phyloP scores from a whole-genome alignment of 495 filamentous ascomycete species.

The Penicillium ochrochloron region DNA sequence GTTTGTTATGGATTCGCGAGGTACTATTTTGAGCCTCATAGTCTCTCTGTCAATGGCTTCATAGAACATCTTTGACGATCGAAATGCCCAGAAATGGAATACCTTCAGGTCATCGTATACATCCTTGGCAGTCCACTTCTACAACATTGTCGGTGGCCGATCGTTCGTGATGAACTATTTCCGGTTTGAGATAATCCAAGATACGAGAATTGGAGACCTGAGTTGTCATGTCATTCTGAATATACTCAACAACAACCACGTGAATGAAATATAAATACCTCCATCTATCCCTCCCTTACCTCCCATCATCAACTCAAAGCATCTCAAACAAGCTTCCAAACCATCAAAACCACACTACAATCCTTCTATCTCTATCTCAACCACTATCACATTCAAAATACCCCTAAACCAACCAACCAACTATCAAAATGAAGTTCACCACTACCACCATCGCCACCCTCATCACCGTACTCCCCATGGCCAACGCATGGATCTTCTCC shows the following conservation, averaged over 20 bases:
- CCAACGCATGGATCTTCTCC: constrained; percentile 26
- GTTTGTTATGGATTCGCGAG: background rate
- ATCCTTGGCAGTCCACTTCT: background rate
- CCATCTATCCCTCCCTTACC: background rate
- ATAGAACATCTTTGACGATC: background rate
- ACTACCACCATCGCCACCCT: constrained; percentile 16
- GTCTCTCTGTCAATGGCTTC: background rate
- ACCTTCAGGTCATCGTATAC: constrained; percentile 12
- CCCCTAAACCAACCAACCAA: background rate
- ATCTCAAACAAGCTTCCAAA: background rate
- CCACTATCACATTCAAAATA: background rate
- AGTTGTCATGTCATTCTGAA: background rate
- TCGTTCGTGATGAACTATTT: constrained; percentile 14
- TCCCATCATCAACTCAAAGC: background rate
- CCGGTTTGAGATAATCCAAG: background rate
- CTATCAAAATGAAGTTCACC: background rate
- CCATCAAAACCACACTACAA: background rate
- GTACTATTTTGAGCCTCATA: background rate
- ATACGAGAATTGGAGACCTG: background rate
- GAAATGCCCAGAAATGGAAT: background rate
- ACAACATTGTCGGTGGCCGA: background rate
- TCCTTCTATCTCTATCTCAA: background rate
- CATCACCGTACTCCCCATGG: constrained; percentile 17
- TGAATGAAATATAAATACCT: background rate
- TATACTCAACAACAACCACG: background rate